A percentile compares a stretch with the other conserved stretches of the same genome.
Evolutionary conservation across 2,329 filamentous ascomycete genomes (phyloP).

Genomic region (Fusarium pseudograminearum): DNA sequence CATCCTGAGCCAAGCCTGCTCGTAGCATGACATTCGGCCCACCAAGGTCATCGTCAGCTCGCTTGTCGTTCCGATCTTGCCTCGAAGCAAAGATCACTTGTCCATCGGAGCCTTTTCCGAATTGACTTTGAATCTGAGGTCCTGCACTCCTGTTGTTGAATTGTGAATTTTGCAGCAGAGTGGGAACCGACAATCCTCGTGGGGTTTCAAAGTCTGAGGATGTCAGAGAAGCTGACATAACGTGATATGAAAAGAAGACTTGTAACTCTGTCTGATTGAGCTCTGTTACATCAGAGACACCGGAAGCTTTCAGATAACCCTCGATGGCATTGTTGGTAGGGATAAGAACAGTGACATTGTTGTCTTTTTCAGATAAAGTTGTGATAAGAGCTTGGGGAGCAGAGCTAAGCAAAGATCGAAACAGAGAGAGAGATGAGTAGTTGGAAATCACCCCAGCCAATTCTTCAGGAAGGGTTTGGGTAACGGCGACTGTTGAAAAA

Average conservation of each 20-base stretch:
- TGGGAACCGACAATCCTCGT: conserved; percentile 27
- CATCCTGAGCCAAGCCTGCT: conserved; percentile 37
- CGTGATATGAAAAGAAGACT: conserved; percentile 40
- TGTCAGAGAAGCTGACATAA: conserved; percentile 17
- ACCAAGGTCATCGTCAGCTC: neutral
- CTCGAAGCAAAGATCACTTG: conserved; percentile 37
- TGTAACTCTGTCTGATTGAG: conserved; percentile 15
- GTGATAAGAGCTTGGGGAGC: conserved; percentile 6
- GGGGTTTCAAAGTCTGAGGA: conserved; percentile 18
- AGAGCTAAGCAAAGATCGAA: conserved; percentile 18
- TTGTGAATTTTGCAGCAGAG: conserved; percentile 10
- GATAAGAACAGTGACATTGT: conserved; percentile 40
- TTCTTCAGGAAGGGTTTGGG: conserved; percentile 24
- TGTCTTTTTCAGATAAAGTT: conserved; percentile 4
- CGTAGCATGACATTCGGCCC: conserved; percentile 22
- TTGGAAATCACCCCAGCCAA: conserved; percentile 22
- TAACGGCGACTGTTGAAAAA: conserved; percentile 3
- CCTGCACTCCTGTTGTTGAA: conserved; percentile 41
- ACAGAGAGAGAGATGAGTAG: conserved; percentile 31
- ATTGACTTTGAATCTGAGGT: conserved; percentile 17
- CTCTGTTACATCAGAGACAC: conserved; percentile 4
- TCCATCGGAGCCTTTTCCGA: conserved; percentile 22
- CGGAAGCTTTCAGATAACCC: conserved; percentile 22
- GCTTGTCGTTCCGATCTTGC: neutral
- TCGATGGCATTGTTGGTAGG: conserved; percentile 39